phyloP scores from a whole-genome alignment of 73 alveolate genomes.

The Uronychia setigera region DNA sequence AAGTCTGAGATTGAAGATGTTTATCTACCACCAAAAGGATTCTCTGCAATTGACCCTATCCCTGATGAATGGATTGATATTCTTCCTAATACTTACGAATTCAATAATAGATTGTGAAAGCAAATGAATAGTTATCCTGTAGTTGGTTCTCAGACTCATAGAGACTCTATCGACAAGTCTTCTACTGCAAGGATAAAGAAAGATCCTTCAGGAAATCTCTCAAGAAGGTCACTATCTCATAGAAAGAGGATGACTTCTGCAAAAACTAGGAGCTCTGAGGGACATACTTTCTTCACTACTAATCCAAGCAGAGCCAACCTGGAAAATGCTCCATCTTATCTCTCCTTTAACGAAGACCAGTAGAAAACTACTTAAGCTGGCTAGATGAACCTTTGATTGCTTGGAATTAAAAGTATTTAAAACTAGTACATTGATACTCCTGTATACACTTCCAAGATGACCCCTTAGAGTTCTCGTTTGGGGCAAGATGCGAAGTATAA shows the following conservation, averaged over 20 bases:
- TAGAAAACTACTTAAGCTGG: too few species aligned
- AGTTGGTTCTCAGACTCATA: neutral
- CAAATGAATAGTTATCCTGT: neutral
- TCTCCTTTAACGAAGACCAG: too few species aligned
- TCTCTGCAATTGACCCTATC: conserved; percentile 17
- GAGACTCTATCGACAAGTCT: neutral
- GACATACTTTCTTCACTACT: neutral
- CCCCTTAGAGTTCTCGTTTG: neutral
- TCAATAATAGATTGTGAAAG: neutral
- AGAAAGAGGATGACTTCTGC: neutral
- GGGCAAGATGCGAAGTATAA: neutral
- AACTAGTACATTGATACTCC: neutral
- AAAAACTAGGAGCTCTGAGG: neutral
- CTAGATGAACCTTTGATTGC: neutral
- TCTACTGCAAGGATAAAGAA: neutral
- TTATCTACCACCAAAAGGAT: conserved; percentile 24
- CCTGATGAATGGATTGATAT: conserved; percentile 34
- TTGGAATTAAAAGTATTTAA: neutral
- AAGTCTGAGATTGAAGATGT: neutral
- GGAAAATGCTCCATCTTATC: neutral
- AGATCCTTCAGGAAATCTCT: neutral
- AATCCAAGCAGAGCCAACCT: neutral
- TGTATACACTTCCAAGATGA: neutral
- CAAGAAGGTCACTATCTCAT: neutral
- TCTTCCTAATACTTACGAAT: conserved; percentile 7